These are phyloP conservation scores for Ambrosia artemisiifolia DNA, from an alignment of 129 eudicot species.

Conservation along the genomic window DNA sequence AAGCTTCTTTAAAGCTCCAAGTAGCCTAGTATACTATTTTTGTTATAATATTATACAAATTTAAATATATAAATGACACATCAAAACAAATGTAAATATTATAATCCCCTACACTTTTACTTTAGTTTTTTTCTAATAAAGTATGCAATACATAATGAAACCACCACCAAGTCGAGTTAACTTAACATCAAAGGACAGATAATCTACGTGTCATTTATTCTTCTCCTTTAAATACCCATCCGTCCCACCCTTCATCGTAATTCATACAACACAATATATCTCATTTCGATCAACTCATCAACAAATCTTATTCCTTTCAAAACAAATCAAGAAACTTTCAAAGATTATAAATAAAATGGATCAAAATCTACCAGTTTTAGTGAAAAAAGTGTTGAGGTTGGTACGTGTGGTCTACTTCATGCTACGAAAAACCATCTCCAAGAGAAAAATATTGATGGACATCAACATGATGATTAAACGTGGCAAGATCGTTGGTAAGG, in stretches of 20 bases:
- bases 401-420: conserved; percentile 46
- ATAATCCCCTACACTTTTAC: not conserved
- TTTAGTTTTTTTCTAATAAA: not conserved
- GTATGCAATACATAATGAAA: not conserved
- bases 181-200: conserved; percentile 26
- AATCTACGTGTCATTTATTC: not conserved
- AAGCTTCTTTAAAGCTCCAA: not conserved
- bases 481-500: conserved; percentile 54
- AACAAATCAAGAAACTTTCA: conserved; percentile 11
- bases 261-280: not conserved
- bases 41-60: not conserved
- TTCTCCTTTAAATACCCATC: conserved; percentile 21
- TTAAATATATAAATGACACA: not conserved
- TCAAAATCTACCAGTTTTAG: conserved; percentile 41
- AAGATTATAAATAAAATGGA: conserved; percentile 46
- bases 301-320: not conserved
- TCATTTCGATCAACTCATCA: conserved; percentile 1
- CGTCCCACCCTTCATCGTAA: not conserved
- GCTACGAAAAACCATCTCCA: conserved; percentile 52
- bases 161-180: conserved; percentile 12
- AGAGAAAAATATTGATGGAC: conserved; percentile 44
- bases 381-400: conserved; percentile 48
- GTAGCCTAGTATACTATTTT: not conserved
- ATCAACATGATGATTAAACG: conserved; percentile 64
- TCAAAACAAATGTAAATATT: not conserved